These are phyloP conservation scores for Oenanthe javanica DNA, from an alignment of 140 eudicot genomes.

Conservation along the genomic window DNA sequence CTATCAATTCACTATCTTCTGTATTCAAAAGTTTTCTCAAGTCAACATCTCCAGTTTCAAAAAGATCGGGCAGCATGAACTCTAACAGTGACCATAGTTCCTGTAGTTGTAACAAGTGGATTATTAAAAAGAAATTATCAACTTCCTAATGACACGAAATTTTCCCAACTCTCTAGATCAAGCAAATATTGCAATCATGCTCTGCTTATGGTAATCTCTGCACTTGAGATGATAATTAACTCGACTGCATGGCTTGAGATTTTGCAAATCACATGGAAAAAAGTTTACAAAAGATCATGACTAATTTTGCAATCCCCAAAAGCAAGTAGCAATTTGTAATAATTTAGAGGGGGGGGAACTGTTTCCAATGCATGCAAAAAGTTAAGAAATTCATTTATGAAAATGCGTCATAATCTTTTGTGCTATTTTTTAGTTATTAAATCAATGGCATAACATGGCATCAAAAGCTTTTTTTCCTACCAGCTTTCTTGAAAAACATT, in stretches of 20 bases:
- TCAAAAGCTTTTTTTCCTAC: background rate
- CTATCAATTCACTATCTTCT: constrained; percentile 66
- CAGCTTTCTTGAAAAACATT: background rate
- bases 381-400: background rate
- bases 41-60: constrained; percentile 88
- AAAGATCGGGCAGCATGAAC: constrained; percentile 95
- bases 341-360: background rate
- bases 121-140: constrained; percentile 5
- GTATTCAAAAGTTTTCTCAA: constrained; percentile 76
- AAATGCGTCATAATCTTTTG: background rate
- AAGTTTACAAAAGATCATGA: background rate
- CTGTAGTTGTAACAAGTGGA: constrained; percentile 41
- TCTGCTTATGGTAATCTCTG: background rate
- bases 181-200: background rate
- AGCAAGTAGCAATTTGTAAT: background rate
- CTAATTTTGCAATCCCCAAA: background rate
- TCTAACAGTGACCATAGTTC: constrained; percentile 98
- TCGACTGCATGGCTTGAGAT: background rate
- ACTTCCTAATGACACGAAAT: background rate
- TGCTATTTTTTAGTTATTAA: background rate
- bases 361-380: background rate
- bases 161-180: background rate
- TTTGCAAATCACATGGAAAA: background rate
- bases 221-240: background rate
- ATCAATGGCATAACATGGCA: background rate